Percentiles rank a stretch among this genome's conserved stretches.
Conservation (phyloP, 164 flowering plant species). For the Houttuynia cordata region DNA sequence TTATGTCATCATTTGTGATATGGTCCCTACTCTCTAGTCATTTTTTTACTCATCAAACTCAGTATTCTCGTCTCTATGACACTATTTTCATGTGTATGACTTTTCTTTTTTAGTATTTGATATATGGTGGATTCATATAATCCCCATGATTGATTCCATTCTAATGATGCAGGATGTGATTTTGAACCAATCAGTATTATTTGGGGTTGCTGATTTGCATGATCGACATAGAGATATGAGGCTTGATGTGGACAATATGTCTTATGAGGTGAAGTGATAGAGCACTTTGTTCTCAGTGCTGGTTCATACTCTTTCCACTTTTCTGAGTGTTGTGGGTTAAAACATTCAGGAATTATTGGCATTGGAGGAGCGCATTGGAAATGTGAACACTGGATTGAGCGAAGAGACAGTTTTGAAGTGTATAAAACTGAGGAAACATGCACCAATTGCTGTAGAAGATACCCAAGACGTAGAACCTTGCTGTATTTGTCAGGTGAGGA, state of each 20-base stretch:
- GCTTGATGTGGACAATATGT: conserved; percentile 95
- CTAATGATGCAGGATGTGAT: conserved; percentile 53
- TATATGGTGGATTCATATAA: too few relatives aligned
- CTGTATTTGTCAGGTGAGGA: conserved; percentile 68
- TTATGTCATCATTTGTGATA: too few relatives aligned
- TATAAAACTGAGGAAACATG: conserved; percentile 39
- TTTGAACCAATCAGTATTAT: conserved; percentile 59
- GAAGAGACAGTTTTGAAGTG: conserved; percentile 43
- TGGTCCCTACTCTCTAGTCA: too few relatives aligned
- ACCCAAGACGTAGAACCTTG: conserved; percentile 55
- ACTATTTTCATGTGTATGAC: too few relatives aligned
- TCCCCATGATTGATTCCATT: too few relatives aligned
- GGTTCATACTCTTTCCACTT: not conserved
- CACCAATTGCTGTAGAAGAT: conserved; percentile 7
- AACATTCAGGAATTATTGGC: conserved; percentile 60
- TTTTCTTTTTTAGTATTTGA: too few relatives aligned
- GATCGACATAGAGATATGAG: conserved; percentile 95
- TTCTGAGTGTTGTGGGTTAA: not conserved
- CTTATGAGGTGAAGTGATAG: conserved; percentile 54
- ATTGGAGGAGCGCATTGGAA: conserved; percentile 78
- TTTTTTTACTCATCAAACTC: not conserved
- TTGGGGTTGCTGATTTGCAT: conserved; percentile 61
- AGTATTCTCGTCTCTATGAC: too few relatives aligned
- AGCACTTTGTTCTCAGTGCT: not conserved
- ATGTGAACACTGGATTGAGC: conserved; percentile 67